Conservation (phyloP, 257 asterid species). For the Capsicum baccatum region DNA sequence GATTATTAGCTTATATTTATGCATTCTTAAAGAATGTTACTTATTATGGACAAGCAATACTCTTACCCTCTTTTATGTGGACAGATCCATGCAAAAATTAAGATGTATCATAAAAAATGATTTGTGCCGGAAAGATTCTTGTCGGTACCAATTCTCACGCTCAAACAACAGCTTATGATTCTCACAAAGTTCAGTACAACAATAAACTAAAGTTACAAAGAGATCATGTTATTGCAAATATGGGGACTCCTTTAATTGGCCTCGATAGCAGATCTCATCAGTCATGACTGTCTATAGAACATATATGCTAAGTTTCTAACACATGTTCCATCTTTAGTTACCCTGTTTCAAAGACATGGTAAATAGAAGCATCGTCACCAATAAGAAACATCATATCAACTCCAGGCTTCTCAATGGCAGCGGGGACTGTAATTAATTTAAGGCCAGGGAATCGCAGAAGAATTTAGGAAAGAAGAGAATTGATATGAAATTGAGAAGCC, state of each 20-base stretch:
- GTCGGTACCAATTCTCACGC: not conserved
- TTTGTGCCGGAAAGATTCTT: not conserved
- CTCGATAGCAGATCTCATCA: not conserved
- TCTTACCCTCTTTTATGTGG: not conserved
- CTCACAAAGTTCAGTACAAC: not conserved
- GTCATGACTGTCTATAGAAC: not conserved
- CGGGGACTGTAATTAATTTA: not conserved
- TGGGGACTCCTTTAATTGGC: not conserved
- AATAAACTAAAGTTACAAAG: conserved; percentile 4
- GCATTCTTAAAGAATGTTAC: conserved; percentile 1
- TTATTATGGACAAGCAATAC: not conserved
- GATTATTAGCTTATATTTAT: not conserved
- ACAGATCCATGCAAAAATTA: not conserved
- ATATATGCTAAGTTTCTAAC: not conserved
- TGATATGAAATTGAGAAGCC: not conserved
- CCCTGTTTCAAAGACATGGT: not conserved
- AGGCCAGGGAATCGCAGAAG: not conserved
- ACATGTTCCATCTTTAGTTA: conserved; percentile 4
- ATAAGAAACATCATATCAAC: not conserved
- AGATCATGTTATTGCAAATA: not conserved
- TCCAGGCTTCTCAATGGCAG: not conserved
- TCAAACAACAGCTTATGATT: not conserved
- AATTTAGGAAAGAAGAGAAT: not conserved
- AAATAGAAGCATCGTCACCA: not conserved
- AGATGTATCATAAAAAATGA: not conserved